Conservation (phyloP, 495 filamentous ascomycete species). For the Penicillium argentinense region DNA sequence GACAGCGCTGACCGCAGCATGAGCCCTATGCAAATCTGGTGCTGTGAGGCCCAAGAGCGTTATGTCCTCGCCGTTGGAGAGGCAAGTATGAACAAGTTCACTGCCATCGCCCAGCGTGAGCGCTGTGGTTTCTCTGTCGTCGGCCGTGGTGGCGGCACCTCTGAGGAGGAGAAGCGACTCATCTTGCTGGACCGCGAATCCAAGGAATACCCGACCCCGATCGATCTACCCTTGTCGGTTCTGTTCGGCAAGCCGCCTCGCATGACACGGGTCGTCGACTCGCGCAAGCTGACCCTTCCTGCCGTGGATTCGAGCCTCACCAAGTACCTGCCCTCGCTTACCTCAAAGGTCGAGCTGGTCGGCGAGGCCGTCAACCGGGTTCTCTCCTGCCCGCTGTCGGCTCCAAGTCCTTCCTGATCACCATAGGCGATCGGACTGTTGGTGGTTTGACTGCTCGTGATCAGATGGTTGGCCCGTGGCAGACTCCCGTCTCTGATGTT, state of each 20-base stretch:
- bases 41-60: constrained; percentile 92
- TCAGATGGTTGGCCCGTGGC: constrained; percentile 97
- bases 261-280: constrained; percentile 76
- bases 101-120: constrained; percentile 78
- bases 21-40: constrained; percentile 97
- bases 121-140: constrained; percentile 94
- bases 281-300: constrained; percentile 65
- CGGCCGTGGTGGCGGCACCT: constrained; percentile 66
- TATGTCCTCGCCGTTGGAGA: constrained; percentile 85
- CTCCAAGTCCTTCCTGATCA: constrained; percentile 95
- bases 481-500: constrained; percentile 91
- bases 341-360: constrained; percentile 62
- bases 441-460: constrained; percentile 86
- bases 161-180: constrained; percentile 65
- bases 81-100: constrained; percentile 78
- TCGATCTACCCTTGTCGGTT: constrained; percentile 87
- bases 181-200: constrained; percentile 82
- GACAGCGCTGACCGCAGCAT: constrained; percentile 87
- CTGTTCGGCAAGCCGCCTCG: constrained; percentile 91
- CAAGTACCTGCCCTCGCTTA: constrained; percentile 60
- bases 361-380: constrained; percentile 76
- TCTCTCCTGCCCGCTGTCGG: constrained; percentile 84
- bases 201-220: constrained; percentile 70
- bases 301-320: constrained; percentile 69
- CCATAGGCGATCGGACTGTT: constrained; percentile 90